Evolutionary conservation across 148 eudicot species (phyloP), one percentile per base, ranked within the genome.

Genomic region (Bassia scoparia): DNA sequence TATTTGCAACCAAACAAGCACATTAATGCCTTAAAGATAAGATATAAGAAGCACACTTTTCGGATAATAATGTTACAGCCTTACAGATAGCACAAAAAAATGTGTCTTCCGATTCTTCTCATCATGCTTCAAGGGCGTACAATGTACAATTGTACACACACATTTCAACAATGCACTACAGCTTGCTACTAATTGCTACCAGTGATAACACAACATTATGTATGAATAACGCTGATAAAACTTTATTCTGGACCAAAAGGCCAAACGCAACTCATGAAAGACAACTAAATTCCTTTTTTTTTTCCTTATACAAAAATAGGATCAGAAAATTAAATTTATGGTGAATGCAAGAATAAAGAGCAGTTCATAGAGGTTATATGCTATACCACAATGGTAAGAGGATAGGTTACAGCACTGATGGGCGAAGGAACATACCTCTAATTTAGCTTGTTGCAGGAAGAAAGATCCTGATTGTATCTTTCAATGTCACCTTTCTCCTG

Each of bases 401-500:
- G 26, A 48, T 37, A n/a, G 37, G 73, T 16, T 46, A 59, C 29
- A 41, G 18, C 18, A 35, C 49, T 41, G 21, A 59, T 67, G 60
- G 67, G 58, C 23, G 66, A 46, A 78, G 41, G n/a, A 59, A 67
- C 85, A 67, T 20, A 89, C 79, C 90, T 82, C 71, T 66, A 35
- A 59, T 81, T 73, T 24, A 81, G 43, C 61, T 75, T 60, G 93
- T 67, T 63, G 89, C 69, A 14, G 98, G 98, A 77, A 95, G 98
- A 68, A 86, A 94, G 74, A 94, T 70, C 84, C 97, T 84, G 56
- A 91, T 66, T 59, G 83, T 79, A 74, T 88, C 91, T 81, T 73
- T 94, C 80, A 73, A 75, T 9, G 85, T 84, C 52, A 88, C 75
- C 82, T 81, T 94, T 66, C 84, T 84, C 78, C 98, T 83, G 78